Evolutionary conservation across 371 early-diverging fungal species (phyloP).

Genomic region (Mucor circinelloides): DNA sequence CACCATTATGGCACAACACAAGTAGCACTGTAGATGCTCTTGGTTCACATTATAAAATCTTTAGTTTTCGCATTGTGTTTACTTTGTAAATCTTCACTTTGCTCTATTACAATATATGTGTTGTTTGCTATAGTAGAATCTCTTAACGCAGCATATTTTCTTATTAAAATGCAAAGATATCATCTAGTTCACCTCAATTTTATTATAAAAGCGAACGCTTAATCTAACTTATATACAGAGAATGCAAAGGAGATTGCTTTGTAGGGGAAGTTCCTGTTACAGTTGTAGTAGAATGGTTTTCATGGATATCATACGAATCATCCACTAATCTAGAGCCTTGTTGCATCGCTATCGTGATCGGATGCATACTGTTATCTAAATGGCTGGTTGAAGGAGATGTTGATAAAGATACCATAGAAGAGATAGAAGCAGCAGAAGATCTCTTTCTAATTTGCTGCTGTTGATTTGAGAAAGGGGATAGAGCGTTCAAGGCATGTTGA

Average conservation of each 20-base stretch:
- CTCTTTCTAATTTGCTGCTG: constrained; percentile 7
- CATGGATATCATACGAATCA: neutral
- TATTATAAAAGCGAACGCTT: neutral
- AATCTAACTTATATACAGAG: neutral
- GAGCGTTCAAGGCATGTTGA: constrained; percentile 17
- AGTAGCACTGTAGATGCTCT: too few relatives aligned
- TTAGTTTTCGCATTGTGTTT: too few relatives aligned
- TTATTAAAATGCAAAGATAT: too few relatives aligned
- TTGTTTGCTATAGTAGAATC: too few relatives aligned
- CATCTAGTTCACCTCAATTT: too few relatives aligned
- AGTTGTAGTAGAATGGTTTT: neutral
- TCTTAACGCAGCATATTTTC: too few relatives aligned
- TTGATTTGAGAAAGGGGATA: constrained; percentile 12
- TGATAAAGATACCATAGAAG: neutral
- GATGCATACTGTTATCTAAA: neutral
- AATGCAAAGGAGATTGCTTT: constrained; percentile 1
- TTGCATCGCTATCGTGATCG: constrained; percentile 4
- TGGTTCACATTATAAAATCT: too few relatives aligned
- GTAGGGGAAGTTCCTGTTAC: neutral
- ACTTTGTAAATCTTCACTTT: too few relatives aligned
- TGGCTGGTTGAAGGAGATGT: neutral
- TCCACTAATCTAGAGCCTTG: neutral
- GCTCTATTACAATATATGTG: too few relatives aligned
- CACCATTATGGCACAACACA: too few relatives aligned
- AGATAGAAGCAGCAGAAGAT: neutral